phyloP scores from a whole-genome alignment of 2,329 filamentous ascomycete species.

The Pestalotiopsis sp. region DNA sequence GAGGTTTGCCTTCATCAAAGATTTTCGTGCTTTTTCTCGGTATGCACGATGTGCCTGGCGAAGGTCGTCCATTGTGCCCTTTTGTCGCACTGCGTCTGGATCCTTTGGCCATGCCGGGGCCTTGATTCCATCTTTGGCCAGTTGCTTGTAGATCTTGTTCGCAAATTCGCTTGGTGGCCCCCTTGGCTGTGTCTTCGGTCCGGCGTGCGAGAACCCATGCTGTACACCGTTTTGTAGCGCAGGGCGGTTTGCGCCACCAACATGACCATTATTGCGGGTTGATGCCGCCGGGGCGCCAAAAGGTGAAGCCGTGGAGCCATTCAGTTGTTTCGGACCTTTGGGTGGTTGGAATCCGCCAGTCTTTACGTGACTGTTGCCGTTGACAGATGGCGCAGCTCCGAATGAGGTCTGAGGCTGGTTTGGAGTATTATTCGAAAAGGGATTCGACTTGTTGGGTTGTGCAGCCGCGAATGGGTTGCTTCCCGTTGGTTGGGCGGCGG shows the following conservation, averaged over 20 bases:
- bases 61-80: conserved; percentile 55
- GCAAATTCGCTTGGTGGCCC: conserved; percentile 33
- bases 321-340: not conserved
- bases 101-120: conserved; percentile 59
- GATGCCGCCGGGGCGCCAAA: not conserved
- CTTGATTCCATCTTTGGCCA: conserved; percentile 56
- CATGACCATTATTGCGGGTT: not conserved
- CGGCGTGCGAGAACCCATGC: not conserved
- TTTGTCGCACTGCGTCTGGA: conserved; percentile 54
- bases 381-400: not conserved
- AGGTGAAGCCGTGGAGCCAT: not conserved
- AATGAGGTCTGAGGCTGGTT: not conserved
- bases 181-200: not conserved
- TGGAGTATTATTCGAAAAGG: not conserved
- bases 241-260: not conserved
- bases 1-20: conserved; percentile 60
- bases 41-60: conserved; percentile 60
- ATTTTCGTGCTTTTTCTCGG: conserved; percentile 56
- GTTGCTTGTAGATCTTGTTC: conserved; percentile 52
- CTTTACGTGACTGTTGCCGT: conserved; percentile 1
- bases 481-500: not conserved
- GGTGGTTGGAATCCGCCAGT: not conserved
- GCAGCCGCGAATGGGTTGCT: conserved; percentile 8
- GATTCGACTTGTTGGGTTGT: not conserved
- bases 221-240: conserved; percentile 7